Evolutionary conservation across 2,329 filamentous ascomycete genomes (phyloP).

Genomic region (Aspergillus glaucus): DNA sequence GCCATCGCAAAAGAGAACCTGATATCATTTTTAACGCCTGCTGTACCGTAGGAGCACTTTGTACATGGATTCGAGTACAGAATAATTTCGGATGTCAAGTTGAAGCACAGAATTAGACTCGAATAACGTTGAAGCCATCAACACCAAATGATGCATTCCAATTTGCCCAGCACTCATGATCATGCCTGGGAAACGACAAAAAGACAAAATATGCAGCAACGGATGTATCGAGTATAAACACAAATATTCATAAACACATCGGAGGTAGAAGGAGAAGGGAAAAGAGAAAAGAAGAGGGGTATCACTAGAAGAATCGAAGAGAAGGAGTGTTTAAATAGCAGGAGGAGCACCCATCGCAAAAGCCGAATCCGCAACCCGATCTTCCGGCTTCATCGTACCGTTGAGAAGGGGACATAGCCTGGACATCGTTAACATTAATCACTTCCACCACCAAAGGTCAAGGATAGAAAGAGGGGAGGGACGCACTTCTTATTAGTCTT

Average conservation of each 20-base stretch:
- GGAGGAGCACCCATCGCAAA: slow-evolving; percentile 43
- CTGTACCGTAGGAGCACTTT: too few species aligned
- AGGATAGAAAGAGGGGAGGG: not conserved
- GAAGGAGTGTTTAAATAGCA: slow-evolving; percentile 10
- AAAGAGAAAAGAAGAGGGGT: slow-evolving; percentile 6
- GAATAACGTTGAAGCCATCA: too few species aligned
- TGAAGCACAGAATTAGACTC: too few species aligned
- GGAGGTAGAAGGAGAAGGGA: not conserved
- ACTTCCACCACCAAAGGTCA: slow-evolving; percentile 15
- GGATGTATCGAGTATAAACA: too few species aligned
- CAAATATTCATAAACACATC: not conserved
- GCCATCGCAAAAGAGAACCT: not conserved
- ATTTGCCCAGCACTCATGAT: too few species aligned
- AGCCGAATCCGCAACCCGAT: slow-evolving; percentile 40
- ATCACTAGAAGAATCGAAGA: slow-evolving; percentile 7
- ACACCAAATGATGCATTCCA: too few species aligned
- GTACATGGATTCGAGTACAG: not conserved
- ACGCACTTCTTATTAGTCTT: slow-evolving; percentile 95
- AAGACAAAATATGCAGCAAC: too few species aligned
- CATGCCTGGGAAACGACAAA: not conserved
- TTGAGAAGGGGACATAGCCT: slow-evolving; percentile 81
- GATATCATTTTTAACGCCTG: not conserved
- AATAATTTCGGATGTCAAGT: too few species aligned
- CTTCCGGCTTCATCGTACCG: slow-evolving; percentile 63
- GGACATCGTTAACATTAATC: slow-evolving; percentile 10